Evolutionary conservation across 2,329 filamentous ascomycete genomes (phyloP), one percentile per base, ranked within the genome.

Genomic region (Aspergillus costaricaensis): DNA sequence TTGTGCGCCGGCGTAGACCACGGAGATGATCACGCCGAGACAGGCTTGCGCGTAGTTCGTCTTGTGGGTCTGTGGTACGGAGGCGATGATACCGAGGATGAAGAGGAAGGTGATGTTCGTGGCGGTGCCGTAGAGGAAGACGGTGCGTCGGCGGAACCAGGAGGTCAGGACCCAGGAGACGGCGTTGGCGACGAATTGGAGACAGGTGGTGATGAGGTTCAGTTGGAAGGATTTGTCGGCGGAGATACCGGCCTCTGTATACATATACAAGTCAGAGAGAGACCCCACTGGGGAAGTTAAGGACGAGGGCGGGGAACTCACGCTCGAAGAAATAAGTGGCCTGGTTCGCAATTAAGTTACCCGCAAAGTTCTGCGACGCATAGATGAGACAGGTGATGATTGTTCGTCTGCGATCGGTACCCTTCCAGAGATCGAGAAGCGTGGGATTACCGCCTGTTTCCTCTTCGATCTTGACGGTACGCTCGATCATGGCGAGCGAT

Each of bases 321-420:
- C 70, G 66, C 61, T 77, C 70, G 68, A 88, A 88, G 73, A 88
- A 88, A 69, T 82, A 87, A 36, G 84, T 82, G 19, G 85, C 84
- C 69, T 88, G 85, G 66, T 87, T 87, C 67, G 86, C 85, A 61
- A 88, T 85, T 50, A 87, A 76, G 66, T 87, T 87, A 63, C 85
- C 85, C 4, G 84, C 83, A n/a, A 88, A 75, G 65, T 87, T 75
- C 63, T 75, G 73, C 15, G 71, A 69, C 0, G 70, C 68, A 23
- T 74, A 74, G 4, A 74, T 64, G 58, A 71, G 59, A 53, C 73
- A 75, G 27, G 70, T 70, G 54, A 74, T 74, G 17, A 67, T 66
- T 1, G 73, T 74, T 12, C 73, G 69, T 10, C 72, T 59, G 17
- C 66, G 56, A 59, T 75, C 72, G 12, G 70, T 72, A 19, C 73